Conservation (phyloP, 1,139 yeast genomes). For the Protomyces macrosporus region DNA sequence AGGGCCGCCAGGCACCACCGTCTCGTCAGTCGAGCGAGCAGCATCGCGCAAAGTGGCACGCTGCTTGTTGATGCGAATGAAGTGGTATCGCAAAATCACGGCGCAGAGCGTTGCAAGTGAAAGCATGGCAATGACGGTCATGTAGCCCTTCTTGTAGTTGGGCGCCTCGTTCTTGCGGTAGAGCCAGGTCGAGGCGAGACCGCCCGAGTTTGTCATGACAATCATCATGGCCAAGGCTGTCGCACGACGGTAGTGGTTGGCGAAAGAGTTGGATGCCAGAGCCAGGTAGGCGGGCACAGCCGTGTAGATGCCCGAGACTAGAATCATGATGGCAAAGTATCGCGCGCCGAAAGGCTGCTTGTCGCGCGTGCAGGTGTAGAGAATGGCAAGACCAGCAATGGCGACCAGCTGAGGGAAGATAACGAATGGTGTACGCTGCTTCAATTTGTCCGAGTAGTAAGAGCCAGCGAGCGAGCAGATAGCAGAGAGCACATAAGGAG, state of each 20-base stretch:
- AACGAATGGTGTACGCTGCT: constrained; percentile 49
- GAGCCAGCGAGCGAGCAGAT: constrained; percentile 51
- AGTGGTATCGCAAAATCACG: background rate
- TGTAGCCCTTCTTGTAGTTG: background rate
- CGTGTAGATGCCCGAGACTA: constrained; percentile 53
- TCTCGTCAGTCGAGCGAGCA: background rate
- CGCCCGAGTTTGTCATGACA: constrained; percentile 20
- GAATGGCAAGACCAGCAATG: constrained; percentile 53
- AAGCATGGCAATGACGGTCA: background rate
- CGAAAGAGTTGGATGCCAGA: constrained; percentile 60
- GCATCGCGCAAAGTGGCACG: background rate
- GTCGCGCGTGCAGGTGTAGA: constrained; percentile 36
- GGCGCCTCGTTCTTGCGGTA: constrained; percentile 6
- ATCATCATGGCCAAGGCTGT: constrained; percentile 14
- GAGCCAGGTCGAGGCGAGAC: constrained; percentile 18
- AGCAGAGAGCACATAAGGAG: constrained; percentile 51
- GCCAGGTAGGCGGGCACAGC: constrained; percentile 60
- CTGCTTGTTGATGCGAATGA: background rate
- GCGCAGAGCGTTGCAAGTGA: background rate
- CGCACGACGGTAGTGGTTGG: constrained; percentile 43
- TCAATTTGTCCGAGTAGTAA: constrained; percentile 42
- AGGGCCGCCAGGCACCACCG: background rate
- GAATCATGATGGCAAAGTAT: constrained; percentile 58
- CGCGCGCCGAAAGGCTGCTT: constrained; percentile 37
- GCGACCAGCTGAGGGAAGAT: constrained; percentile 45